Evolutionary conservation across 768 basidiomycete species (phyloP).

Genomic region (Psilocybe subaeruginosa): DNA sequence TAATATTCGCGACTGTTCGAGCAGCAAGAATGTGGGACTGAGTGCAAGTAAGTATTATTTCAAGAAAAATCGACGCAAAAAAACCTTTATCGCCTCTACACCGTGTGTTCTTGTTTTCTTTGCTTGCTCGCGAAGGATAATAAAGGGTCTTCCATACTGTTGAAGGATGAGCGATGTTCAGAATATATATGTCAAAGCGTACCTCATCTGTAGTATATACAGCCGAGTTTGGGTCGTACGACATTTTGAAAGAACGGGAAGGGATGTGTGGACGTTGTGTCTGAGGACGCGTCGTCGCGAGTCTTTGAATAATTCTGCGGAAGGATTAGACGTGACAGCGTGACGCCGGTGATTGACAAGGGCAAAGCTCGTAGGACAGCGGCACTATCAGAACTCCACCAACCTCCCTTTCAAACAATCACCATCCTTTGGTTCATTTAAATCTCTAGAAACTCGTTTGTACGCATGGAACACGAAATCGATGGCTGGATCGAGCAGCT

Average conservation of each 20-base stretch:
- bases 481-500: conserved; percentile 98
- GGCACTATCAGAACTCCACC: conserved; percentile 37
- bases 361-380: conserved; percentile 20
- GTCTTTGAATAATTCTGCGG: conserved; percentile 21
- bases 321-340: conserved; percentile 31
- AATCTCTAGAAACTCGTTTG: conserved; percentile 31
- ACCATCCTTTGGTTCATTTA: conserved; percentile 28
- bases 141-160: conserved; percentile 95
- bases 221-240: conserved; percentile 58
- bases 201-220: conserved; percentile 91
- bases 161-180: conserved; percentile 17
- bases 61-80: conserved; percentile 3
- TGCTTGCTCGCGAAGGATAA: conserved; percentile 92
- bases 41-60: conserved; percentile 14
- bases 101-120: conserved; percentile 94
- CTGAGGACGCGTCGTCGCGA: conserved; percentile 31
- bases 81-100: conserved; percentile 91
- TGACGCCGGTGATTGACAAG: conserved; percentile 31
- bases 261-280: conserved; percentile 17
- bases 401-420: conserved; percentile 36
- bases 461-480: conserved; percentile 73
- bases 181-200: background rate
- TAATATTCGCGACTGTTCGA: conserved; percentile 89
- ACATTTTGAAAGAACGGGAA: conserved; percentile 17
- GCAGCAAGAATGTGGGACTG: conserved; percentile 97